Base-by-base conservation (phyloP, 257 asterid genomes). In the Ballota nigra region DNA sequence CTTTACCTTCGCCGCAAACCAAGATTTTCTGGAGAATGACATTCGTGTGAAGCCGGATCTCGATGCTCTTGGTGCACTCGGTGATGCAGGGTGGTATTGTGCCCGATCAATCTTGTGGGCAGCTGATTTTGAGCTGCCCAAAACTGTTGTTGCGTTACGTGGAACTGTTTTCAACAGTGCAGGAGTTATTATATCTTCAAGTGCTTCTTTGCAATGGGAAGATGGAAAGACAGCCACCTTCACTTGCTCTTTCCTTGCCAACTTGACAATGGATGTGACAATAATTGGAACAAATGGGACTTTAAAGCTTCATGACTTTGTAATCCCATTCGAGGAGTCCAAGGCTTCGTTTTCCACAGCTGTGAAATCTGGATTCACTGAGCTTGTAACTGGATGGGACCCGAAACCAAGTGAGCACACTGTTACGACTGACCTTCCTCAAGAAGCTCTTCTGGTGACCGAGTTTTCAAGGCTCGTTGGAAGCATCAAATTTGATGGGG, bases 21-120 rank as follows among this genome's bases (percentile, higher is more conserved):
- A 75, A 0, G 81, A 79, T 16, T 90, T 87, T 69, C 79, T 84
- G 0, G 76, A 87, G 66, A 85, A 81, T 15, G 84, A 89, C 80
- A 87, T 92, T 28, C 88, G 98, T 2, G 89, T 88, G 23, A 82
- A 86, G 66, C 83, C 92, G 0, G 88, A 86, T 67, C 96, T 92
- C n/a, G 96, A 92, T 69, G 85, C 94, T 15, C 94, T 85, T 0
- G 98, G 96, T 40, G 96, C 89, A 20, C 88, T 92, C 0, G 96
- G 96, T 2, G 96, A 89, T 20, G 63, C 31, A 0, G 96, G 98
- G 15, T 92, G 98, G 98, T 92, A 88, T 38, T 80, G 88, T 86
- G 82, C 84, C 68, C 66, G 91, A 22, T 91, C 96, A 33, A 86
- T 87, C 77, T 75, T 92, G 31, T 92, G 92, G 98, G 92, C 92